These are phyloP conservation scores for Paralagenidium karlingii DNA, from an alignment of 352 stramenopile genomes.

Conservation along the genomic window DNA sequence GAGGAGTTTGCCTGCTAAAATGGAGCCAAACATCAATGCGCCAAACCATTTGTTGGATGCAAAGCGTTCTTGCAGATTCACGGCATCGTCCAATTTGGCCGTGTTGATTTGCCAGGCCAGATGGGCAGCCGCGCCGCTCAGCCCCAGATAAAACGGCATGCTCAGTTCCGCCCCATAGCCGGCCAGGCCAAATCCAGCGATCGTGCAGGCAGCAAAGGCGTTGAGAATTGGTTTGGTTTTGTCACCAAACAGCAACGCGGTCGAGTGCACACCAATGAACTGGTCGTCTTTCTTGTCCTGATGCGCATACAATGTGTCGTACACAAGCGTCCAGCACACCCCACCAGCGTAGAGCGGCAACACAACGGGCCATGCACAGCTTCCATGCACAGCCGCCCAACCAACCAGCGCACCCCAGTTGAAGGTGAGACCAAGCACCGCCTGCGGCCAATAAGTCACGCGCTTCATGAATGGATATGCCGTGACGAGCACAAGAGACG, in stretches of 20 bases:
- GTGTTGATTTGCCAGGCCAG: conserved; percentile 96
- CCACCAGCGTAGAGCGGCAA: conserved; percentile 90
- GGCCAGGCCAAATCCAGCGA: conserved; percentile 48
- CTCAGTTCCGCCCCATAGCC: conserved; percentile 73
- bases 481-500: conserved; percentile 89
- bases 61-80: conserved; percentile 92
- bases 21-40: conserved; percentile 68
- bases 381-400: conserved; percentile 80
- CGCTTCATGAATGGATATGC: conserved; percentile 98
- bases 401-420: conserved; percentile 97
- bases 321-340: conserved; percentile 98
- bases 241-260: conserved; percentile 92
- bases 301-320: conserved; percentile 99
- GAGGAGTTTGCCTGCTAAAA: conserved; percentile 62
- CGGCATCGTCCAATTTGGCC: conserved; percentile 87
- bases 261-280: conserved; percentile 92
- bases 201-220: conserved; percentile 54
- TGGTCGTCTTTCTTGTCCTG: conserved; percentile 97
- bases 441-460: conserved; percentile 95
- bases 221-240: conserved; percentile 90
- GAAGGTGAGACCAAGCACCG: conserved; percentile 95
- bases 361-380: conserved; percentile 77
- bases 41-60: conserved; percentile 89
- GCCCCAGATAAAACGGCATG: conserved; percentile 84
- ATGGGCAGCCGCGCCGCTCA: conserved; percentile 81